A percentile compares a stretch with the other conserved stretches of the same genome.
phyloP scores from a whole-genome alignment of 169 alveolate genomes.

The Eimeria acervulina region DNA sequence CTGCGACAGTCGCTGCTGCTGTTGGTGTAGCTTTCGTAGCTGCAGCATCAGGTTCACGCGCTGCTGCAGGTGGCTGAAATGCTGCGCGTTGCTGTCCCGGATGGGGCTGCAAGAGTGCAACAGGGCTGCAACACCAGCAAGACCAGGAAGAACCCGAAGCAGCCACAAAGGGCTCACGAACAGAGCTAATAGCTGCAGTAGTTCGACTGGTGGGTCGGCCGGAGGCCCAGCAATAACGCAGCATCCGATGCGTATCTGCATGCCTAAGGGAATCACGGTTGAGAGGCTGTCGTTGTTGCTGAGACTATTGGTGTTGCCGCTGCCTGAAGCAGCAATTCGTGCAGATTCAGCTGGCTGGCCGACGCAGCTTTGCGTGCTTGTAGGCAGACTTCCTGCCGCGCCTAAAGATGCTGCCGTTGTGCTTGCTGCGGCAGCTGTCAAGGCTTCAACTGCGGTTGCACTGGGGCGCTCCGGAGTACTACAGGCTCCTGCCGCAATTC shows the following conservation, averaged over 20 bases:
- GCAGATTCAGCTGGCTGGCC: background rate
- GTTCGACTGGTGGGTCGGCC: constrained; percentile 4
- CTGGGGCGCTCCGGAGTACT: background rate
- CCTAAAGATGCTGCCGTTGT: background rate
- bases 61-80: constrained; percentile 24
- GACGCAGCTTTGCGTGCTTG: background rate
- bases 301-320: background rate
- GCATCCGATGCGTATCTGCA: constrained; percentile 36
- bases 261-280: background rate
- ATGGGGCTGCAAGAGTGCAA: constrained; percentile 13
- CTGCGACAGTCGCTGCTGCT: constrained; percentile 27
- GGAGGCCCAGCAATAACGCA: constrained; percentile 38
- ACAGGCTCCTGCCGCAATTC: constrained; percentile 31
- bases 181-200: constrained; percentile 25
- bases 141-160: background rate
- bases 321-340: constrained; percentile 4
- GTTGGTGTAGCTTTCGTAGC: constrained; percentile 35
- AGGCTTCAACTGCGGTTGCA: background rate
- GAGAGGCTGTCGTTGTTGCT: constrained; percentile 8
- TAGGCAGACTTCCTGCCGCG: background rate
- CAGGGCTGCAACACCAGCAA: constrained; percentile 38
- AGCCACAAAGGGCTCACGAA: constrained; percentile 61
- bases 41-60: constrained; percentile 31
- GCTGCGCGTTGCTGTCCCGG: background rate
- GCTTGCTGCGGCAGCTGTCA: background rate